Evolutionary conservation across 805 yeast genomes (phyloP).

Genomic region (Suhomyces tanzawaensis): DNA sequence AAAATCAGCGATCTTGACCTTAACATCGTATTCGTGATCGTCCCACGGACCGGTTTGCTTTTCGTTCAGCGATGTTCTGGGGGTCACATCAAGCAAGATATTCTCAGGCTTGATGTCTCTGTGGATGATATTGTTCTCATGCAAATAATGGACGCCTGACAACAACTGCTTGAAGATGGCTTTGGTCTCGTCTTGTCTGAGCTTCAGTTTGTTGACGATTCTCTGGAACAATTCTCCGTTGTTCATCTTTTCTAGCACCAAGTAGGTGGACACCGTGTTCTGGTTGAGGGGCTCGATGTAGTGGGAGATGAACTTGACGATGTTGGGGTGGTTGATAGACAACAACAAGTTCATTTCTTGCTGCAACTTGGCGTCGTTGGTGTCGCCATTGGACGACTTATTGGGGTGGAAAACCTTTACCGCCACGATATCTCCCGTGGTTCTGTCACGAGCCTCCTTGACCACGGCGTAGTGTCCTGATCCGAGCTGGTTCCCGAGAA

Average conservation of each 20-base stretch:
- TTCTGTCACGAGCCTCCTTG: constrained; percentile 59
- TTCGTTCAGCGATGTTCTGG: constrained; percentile 27
- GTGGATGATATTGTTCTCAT: constrained; percentile 41
- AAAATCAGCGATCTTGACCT: constrained; percentile 79
- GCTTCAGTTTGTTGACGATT: constrained; percentile 59
- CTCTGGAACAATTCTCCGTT: constrained; percentile 77
- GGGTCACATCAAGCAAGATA: constrained; percentile 49
- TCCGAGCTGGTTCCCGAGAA: constrained; percentile 60
- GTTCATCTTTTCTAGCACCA: constrained; percentile 70
- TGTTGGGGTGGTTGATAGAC: constrained; percentile 66
- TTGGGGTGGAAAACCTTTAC: constrained; percentile 70
- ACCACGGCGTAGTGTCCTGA: constrained; percentile 83
- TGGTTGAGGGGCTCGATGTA: constrained; percentile 55
- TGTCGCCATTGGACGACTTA: constrained; percentile 21
- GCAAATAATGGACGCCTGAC: constrained; percentile 38
- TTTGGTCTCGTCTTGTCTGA: constrained; percentile 61
- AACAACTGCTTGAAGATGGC: constrained; percentile 52
- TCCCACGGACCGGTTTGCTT: constrained; percentile 56
- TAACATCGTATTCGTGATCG: constrained; percentile 55
- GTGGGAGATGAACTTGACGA: constrained; percentile 61
- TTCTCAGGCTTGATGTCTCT: constrained; percentile 48
- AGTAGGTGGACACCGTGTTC: constrained; percentile 50
- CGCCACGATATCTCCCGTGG: constrained; percentile 61
- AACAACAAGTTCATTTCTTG: constrained; percentile 68
- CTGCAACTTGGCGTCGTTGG: constrained; percentile 40